Evolutionary conservation across 129 eudicot genomes (phyloP), one percentile per base, ranked within the genome.

Genomic region (Flaveria brownii): DNA sequence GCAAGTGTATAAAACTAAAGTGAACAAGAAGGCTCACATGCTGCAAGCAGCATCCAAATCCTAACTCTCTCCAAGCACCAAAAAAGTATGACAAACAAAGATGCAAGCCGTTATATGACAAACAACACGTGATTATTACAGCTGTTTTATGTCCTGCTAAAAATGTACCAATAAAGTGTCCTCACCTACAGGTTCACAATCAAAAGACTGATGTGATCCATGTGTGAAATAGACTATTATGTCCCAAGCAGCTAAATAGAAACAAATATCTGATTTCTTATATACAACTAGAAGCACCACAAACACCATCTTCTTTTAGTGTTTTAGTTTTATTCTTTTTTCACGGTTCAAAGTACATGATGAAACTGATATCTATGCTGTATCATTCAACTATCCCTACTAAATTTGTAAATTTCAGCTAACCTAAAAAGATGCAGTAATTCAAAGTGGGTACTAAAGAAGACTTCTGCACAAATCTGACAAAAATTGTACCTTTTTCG

Each of bases 401-500:
- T 33, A 56, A 56, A 67, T 56, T 1, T 56, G 28, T 56, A 22
- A 20, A 65, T 73, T 56, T 18, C 62, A 56, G 61, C 50, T 70
- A 70, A 60, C 62, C 82, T 71, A 78, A 62, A 56, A 70, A 50
- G 52, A 52, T 49, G 46, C 61, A 68, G 51, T 47, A 11, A 26
- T 60, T 52, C 47, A 78, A 71, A 56, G 33, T 18, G 23, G 77
- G 76, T 72, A 72, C 67, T 22, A 12, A 33, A 36, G 22, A 59
- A 76, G 64, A 75, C 68, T 81, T 55, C 60, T 73, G 28, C 26
- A 69, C 69, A 78, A 72, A 77, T 63, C 77, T 33, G 60, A 52
- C 60, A 82, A 73, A 68, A 54, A 6, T 36, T 13, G 55, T 55
- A 74, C 70, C 74, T 62, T 50, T 39, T 66, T 51, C 45, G 68